phyloP scores from a whole-genome alignment of 2,329 filamentous ascomycete species.

The Pseudogymnoascus sp. region DNA sequence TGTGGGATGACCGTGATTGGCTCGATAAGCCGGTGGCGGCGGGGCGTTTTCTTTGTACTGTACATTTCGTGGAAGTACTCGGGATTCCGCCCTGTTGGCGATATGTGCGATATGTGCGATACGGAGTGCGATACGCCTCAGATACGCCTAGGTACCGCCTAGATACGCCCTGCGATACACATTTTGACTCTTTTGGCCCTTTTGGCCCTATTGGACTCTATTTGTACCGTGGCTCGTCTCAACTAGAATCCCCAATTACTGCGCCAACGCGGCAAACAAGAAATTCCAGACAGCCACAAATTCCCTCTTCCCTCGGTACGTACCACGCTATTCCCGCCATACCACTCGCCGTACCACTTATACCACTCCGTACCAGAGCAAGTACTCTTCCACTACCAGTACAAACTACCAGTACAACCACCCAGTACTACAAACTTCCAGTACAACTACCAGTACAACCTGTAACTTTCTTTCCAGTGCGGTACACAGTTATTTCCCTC shows the following conservation, averaged over 20 bases:
- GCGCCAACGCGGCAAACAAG: slow-evolving; percentile 6
- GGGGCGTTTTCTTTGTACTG: slow-evolving; percentile 6
- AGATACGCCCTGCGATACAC: too few relatives aligned
- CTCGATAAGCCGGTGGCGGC: not conserved
- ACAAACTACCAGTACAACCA: not conserved
- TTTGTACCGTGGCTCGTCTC: not conserved
- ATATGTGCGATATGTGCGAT: not conserved
- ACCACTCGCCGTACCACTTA: not conserved
- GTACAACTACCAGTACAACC: not conserved
- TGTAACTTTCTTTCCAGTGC: not conserved
- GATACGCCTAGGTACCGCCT: too few relatives aligned
- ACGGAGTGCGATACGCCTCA: too few relatives aligned
- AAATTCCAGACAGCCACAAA: not conserved
- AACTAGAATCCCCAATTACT: not conserved
- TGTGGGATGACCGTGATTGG: not conserved
- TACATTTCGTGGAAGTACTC: not conserved
- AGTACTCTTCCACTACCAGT: not conserved
- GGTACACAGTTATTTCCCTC: not conserved
- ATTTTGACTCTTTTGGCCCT: too few relatives aligned
- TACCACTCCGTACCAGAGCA: too few relatives aligned
- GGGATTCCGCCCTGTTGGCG: not conserved
- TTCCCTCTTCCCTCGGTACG: slow-evolving; percentile 2
- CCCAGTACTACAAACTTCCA: not conserved
- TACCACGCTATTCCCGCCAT: not conserved
- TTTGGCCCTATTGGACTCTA: not conserved